Percentiles rank a stretch among this genome's conserved stretches.
Conservation (phyloP, 2,329 filamentous ascomycete genomes). For the Beauveria sp. region DNA sequence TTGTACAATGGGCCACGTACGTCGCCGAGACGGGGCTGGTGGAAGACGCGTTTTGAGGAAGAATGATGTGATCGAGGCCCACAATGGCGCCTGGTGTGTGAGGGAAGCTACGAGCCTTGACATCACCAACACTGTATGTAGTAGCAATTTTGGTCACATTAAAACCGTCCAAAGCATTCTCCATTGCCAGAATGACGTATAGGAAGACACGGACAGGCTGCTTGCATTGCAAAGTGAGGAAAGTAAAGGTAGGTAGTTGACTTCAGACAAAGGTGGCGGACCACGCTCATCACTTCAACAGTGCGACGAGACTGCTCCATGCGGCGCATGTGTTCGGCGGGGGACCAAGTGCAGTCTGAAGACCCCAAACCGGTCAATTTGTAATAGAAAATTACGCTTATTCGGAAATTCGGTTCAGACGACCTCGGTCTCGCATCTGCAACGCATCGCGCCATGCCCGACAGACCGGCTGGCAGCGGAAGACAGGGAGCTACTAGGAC, state of each 20-base stretch:
- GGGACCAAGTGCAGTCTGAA: background rate
- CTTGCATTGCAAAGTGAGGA: background rate
- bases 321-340: background rate
- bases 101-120: background rate
- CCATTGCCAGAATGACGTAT: background rate
- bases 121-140: background rate
- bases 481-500: background rate
- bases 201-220: background rate
- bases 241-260: background rate
- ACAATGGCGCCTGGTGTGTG: background rate
- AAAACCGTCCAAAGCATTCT: background rate
- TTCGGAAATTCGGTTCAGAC: background rate
- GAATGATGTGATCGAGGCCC: background rate
- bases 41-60: background rate
- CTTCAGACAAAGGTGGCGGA: background rate
- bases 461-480: background rate
- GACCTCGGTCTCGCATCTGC: background rate
- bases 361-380: background rate
- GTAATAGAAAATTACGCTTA: background rate
- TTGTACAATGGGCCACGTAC: slow-evolving; percentile 50
- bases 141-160: background rate
- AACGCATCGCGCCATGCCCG: background rate
- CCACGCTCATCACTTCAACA: background rate
- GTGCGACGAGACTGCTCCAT: background rate
- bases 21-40: slow-evolving; percentile 25